phyloP scores from a whole-genome alignment of 805 yeast species.

The Yamadazyma nakazawae region DNA sequence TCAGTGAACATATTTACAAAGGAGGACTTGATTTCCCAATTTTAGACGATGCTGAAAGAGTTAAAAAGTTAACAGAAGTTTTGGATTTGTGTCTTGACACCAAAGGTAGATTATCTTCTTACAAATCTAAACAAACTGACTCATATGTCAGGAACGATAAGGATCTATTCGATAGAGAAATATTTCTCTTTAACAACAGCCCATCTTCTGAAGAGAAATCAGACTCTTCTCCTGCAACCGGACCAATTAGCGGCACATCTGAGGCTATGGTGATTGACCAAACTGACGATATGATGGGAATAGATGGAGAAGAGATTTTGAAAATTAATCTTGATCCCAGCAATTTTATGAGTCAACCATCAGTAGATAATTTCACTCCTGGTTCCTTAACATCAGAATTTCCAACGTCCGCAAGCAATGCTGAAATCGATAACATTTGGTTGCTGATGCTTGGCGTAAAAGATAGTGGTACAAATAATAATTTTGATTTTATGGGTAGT shows the following conservation, averaged over 20 bases:
- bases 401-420: background rate
- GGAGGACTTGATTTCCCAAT: conserved; percentile 2
- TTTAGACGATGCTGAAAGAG: conserved; percentile 3
- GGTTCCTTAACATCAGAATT: background rate
- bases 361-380: background rate
- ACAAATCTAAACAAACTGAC: background rate
- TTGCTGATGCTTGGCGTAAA: conserved; percentile 5
- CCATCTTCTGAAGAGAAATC: background rate
- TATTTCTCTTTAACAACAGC: background rate
- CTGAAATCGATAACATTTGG: conserved; percentile 7
- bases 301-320: too few relatives aligned
- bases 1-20: background rate
- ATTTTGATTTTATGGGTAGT: background rate
- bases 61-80: conserved; percentile 1
- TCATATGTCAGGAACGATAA: background rate
- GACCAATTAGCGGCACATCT: too few relatives aligned
- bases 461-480: background rate
- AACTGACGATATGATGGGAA: background rate
- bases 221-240: background rate
- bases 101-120: background rate
- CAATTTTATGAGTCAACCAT: background rate
- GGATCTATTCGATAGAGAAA: background rate
- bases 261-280: background rate
- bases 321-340: background rate
- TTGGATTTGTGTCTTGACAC: conserved; percentile 8